These are phyloP conservation scores for Saraca asoca DNA, from an alignment of 331 rosid genomes.

Conservation along the genomic window DNA sequence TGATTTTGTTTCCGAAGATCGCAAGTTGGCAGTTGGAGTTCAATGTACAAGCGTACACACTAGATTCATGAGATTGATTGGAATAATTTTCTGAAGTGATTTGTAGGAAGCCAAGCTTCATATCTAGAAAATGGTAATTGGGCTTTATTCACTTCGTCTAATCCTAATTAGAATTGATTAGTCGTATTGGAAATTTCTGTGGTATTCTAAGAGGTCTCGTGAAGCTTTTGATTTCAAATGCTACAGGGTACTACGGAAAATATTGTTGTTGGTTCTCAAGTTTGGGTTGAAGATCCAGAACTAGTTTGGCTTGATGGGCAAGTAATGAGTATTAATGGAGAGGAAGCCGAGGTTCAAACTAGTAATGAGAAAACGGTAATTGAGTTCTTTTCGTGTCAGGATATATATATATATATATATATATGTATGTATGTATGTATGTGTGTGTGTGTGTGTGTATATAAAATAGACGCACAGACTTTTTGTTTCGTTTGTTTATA, in stretches of 20 bases:
- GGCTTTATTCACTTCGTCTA: not conserved
- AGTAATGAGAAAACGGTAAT: conserved; percentile 63
- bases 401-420: too few relatives aligned
- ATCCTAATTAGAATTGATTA: conserved; percentile 3
- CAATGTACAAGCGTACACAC: conserved; percentile 8
- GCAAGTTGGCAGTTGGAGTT: not conserved
- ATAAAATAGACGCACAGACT: conserved; percentile 11
- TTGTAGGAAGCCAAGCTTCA: conserved; percentile 13
- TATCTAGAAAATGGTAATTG: conserved; percentile 41
- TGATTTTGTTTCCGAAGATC: too few relatives aligned
- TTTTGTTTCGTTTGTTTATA: conserved; percentile 31
- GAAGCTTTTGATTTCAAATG: conserved; percentile 30
- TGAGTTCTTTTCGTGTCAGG: conserved; percentile 24
- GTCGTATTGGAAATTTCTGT: conserved; percentile 2
- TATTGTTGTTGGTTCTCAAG: conserved; percentile 73
- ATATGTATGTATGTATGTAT: too few relatives aligned
- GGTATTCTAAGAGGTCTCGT: conserved; percentile 21
- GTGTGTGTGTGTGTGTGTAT: too few relatives aligned
- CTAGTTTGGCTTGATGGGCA: conserved; percentile 80
- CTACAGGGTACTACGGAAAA: conserved; percentile 68
- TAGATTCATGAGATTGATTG: conserved; percentile 1
- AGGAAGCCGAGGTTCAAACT: conserved; percentile 75
- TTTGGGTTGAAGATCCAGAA: conserved; percentile 79
- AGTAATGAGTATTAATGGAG: conserved; percentile 64
- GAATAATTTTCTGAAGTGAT: conserved; percentile 4